A percentile compares a stretch with the other conserved stretches of the same genome.
These are phyloP conservation scores for Blakeslea trispora DNA, from an alignment of 371 early-diverging fungal genomes.

Conservation along the genomic window DNA sequence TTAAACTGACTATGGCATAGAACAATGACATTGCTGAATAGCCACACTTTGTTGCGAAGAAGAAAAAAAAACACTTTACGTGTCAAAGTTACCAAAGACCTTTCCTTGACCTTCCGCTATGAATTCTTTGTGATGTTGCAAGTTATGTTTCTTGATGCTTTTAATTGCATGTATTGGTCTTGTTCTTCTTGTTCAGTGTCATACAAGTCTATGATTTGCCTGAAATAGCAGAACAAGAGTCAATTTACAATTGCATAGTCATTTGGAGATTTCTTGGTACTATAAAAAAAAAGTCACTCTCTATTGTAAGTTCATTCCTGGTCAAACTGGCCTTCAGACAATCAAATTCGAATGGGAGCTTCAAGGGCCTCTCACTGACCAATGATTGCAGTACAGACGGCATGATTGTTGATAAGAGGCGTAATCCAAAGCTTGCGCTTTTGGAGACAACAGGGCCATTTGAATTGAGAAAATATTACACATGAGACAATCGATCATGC, in stretches of 20 bases:
- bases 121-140: too few relatives aligned
- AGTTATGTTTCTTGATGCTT: too few relatives aligned
- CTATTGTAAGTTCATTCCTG: constrained; percentile 22
- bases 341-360: constrained; percentile 14
- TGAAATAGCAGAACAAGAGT: constrained; percentile 14
- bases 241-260: constrained; percentile 11
- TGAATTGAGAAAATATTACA: constrained; percentile 12
- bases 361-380: constrained; percentile 11
- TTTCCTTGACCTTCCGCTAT: too few relatives aligned
- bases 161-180: constrained; percentile 12
- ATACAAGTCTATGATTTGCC: constrained; percentile 7
- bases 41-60: too few relatives aligned
- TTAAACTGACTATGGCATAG: too few relatives aligned
- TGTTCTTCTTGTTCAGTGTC: constrained; percentile 13
- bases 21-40: too few relatives aligned
- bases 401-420: constrained; percentile 12
- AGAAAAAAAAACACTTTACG: too few relatives aligned
- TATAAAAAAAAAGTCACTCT: constrained; percentile 12
- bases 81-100: too few relatives aligned
- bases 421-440: constrained; percentile 3
- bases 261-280: constrained; percentile 10
- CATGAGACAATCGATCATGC: constrained; percentile 21
- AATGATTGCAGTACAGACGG: constrained; percentile 18
- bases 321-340: constrained; percentile 21
- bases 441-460: constrained; percentile 24